Evolutionary conservation across 1,139 yeast species (phyloP), one percentile per base, ranked within the genome.

Genomic region (Hansenula lynferdii): DNA sequence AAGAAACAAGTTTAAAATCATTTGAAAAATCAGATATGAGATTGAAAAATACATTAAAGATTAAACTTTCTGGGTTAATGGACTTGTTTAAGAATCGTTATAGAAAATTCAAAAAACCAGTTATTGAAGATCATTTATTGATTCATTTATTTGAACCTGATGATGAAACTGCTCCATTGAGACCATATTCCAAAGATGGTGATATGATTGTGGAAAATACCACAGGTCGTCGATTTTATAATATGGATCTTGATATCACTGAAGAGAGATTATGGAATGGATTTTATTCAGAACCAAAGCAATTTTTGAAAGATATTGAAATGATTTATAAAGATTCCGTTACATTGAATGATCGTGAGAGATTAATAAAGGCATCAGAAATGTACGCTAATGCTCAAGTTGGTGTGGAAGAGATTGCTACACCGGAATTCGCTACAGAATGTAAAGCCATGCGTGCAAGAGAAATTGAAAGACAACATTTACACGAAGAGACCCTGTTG

Each of bases 261-360:
- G 99, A 92, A 55, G 98, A 92, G 56, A 72, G 98, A 42, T 65
- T 94, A 40, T 92, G 98, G 98, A 92, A 92, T 61, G 98, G 98
- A 0, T 92, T 66, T 58, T 92, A 94, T 56, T 82, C 90, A 25
- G 97, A 90, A 53, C 97, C 98, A 12, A 82, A 78, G 49, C 97
- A 92, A 57, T 90, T 85, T 56, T 63, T 90, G 50, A 77, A 74
- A 50, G 98, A 94, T 56, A 74, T 94, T 36, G 86, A 80, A 56
- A 72, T 85, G 77, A 90, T 94, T 34, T 82, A 86, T 34, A 71
- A 72, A 34, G 99, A 94, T 62, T 75, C 95, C 0, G 69, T 74
- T 23, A 77, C 81, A 0, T 64, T 74, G 8, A 89, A 86, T 1
- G 97, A 90, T 48, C 72, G 97, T 35, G 98, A 92, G 45, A 67